A percentile compares a stretch with the other conserved stretches of the same genome.
These are phyloP conservation scores for Pseudoturritis turrita DNA, from an alignment of 345 rosid genomes.

Conservation along the genomic window DNA sequence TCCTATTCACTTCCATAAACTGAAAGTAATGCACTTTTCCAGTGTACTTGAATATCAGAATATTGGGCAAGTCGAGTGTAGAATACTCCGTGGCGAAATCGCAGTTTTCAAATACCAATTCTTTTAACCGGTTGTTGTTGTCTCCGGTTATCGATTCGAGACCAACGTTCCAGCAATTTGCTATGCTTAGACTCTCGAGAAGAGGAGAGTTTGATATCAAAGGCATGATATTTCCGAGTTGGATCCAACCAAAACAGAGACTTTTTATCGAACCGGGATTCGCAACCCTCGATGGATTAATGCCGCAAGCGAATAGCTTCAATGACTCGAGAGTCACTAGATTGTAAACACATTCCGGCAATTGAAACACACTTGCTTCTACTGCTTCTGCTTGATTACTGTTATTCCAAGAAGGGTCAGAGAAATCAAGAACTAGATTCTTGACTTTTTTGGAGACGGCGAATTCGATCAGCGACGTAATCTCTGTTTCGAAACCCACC, in stretches of 20 bases:
- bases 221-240: background rate
- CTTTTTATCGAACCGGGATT: slow-evolving; percentile 4
- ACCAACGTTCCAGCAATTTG: slow-evolving; percentile 40
- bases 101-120: slow-evolving; percentile 33
- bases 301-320: slow-evolving; percentile 28
- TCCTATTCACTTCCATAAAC: slow-evolving; percentile 1
- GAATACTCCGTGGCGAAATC: background rate
- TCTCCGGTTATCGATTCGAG: background rate
- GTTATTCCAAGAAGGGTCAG: slow-evolving; percentile 19
- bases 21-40: background rate
- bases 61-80: slow-evolving; percentile 5
- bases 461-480: slow-evolving; percentile 19
- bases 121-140: slow-evolving; percentile 5
- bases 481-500: background rate
- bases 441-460: slow-evolving; percentile 12
- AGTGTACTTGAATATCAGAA: background rate
- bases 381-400: background rate
- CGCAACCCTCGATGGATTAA: background rate
- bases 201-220: slow-evolving; percentile 20
- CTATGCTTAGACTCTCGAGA: slow-evolving; percentile 34
- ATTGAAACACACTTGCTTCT: background rate
- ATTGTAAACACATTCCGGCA: slow-evolving; percentile 30
- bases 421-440: slow-evolving; percentile 36
- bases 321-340: slow-evolving; percentile 17
- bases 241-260: slow-evolving; percentile 35